A percentile compares a stretch with the other conserved stretches of the same genome.
Evolutionary conservation across 306 rosid genomes (phyloP).

Genomic region (Acacia melanoxylon): DNA sequence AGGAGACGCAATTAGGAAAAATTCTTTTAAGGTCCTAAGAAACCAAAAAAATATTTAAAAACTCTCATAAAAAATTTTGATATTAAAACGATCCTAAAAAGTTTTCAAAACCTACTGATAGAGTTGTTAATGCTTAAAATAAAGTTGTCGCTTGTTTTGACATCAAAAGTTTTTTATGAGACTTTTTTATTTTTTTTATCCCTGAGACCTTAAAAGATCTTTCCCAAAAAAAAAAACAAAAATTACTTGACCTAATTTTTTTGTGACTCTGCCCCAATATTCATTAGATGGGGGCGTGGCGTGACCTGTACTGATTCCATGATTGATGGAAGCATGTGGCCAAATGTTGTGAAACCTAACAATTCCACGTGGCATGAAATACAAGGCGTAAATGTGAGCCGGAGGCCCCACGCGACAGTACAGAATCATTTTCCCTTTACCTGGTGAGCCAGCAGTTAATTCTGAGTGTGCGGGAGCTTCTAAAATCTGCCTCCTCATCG

Average conservation of each 20-base stretch:
- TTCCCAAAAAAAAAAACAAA: too few relatives aligned
- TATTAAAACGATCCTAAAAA: too few relatives aligned
- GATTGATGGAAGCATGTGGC: conserved; percentile 42
- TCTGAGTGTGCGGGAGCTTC: neutral
- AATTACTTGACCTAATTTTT: neutral
- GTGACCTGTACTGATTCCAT: conserved; percentile 32
- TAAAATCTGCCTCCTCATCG: conserved; percentile 24
- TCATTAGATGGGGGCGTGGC: conserved; percentile 16
- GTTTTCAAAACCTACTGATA: too few relatives aligned
- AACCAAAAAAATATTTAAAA: too few relatives aligned
- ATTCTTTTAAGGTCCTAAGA: neutral
- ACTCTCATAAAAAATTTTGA: too few relatives aligned
- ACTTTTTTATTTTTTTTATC: too few relatives aligned
- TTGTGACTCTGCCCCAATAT: neutral
- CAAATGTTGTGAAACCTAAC: neutral
- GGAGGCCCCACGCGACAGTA: neutral
- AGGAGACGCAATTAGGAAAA: neutral
- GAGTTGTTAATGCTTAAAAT: too few relatives aligned
- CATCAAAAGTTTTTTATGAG: too few relatives aligned
- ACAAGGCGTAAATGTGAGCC: neutral
- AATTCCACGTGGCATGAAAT: conserved; percentile 11
- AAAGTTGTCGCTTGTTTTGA: too few relatives aligned
- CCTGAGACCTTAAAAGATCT: too few relatives aligned
- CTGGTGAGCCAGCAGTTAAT: neutral
- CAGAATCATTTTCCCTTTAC: neutral